Base-by-base conservation (phyloP, 2,329 filamentous ascomycete species). In the Xylariomycetidae sp. region DNA sequence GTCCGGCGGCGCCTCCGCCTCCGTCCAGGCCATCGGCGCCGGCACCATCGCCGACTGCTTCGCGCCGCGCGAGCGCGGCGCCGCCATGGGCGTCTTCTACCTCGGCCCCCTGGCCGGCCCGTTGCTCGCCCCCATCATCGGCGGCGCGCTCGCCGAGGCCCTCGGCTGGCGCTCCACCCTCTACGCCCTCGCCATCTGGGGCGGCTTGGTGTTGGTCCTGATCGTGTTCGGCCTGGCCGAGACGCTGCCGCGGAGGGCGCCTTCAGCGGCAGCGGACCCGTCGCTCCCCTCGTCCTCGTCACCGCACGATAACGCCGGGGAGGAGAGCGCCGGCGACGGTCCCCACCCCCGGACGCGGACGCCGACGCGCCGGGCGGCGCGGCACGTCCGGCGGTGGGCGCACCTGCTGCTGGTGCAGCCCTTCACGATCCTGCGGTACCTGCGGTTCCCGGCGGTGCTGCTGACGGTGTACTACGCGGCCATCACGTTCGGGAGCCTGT, bases 21-120 rank as follows among this genome's bases (percentile, higher is more conserved):
- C 81, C 2, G 85, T 89, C 0, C 85, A 90, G 55, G 82, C 85
- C 6, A 85, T 92, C 6, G 85, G 86, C 4, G 85, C 85, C 2
- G 86, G 86, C 5, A 89, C 85, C 3, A 85, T 92, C 37, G 79
- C 85, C 27, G 85, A 92, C 53, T 68, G 90, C 10, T 93, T 85
- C 81, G 81, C 86, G 43, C 59, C 77, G 0, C 69, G 65, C 30
- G 80, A 90, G 54, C 68, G 86, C 31, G 86, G 86, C 3, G 66
- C 65, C 12, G 85, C 85, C n/a, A 92, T 92, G 85, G 76, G 82
- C 24, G 62, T 85, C 25, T 92, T 90, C 58, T 92, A 89, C 48
- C 68, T 92, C 0, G 86, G 86, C 0, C 85, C 86, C 0, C 60
- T 92, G 7, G 72, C 79, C 30, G 85, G 85, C 0, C 86, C 86